Base-by-base conservation (phyloP, 139 green algal species). In the Volvox reticuliferus region DNA sequence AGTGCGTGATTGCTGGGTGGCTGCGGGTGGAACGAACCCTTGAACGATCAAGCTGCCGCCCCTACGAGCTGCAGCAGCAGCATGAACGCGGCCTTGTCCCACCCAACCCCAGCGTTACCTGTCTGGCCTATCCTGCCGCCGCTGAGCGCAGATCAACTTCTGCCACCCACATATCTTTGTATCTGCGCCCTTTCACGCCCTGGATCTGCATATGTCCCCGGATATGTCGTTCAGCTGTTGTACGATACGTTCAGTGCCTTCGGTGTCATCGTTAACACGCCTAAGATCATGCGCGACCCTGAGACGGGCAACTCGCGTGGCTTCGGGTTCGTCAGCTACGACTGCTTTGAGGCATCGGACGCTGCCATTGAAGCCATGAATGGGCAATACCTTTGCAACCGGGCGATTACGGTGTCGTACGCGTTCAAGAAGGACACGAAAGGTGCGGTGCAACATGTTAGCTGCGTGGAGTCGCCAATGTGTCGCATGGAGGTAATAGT, bases 201-300 rank as follows among this genome's bases (percentile, higher is more conserved):
- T 9, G 44, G 44, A 55, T 55, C 44, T 55, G n/a, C n/a, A n/a
- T n/a, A n/a, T n/a, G n/a, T n/a, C n/a, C n/a, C n/a, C n/a, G n/a
- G n/a, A n/a, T n/a, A 55, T 55, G 44, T 55, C 44, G 44, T 65
- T 14, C 85, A 98, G 96, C 94, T 99, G 32, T 93, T 99, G 78
- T 99, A 99, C 93, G 98, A 99, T 95, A 99, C 98, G 0, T 99
- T 99, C 95, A 97, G 93, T 62, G 98, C 98, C 0, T 99, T 99
- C 94, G 98, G 98, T 50, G 96, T 99, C 67, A 97, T 99, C 67
- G 93, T 99, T 33, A 91, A 82, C 28, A 99, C 97, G 19, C 98
- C 98, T 36, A 99, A 99, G 94, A 97, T 99, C 93, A 99, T 99
- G 98, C 94, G 98, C 0, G 98, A 99, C 90, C 97, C 98, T 0